These are phyloP conservation scores for Quercus suber DNA, from an alignment of 306 rosid species.

Conservation along the genomic window DNA sequence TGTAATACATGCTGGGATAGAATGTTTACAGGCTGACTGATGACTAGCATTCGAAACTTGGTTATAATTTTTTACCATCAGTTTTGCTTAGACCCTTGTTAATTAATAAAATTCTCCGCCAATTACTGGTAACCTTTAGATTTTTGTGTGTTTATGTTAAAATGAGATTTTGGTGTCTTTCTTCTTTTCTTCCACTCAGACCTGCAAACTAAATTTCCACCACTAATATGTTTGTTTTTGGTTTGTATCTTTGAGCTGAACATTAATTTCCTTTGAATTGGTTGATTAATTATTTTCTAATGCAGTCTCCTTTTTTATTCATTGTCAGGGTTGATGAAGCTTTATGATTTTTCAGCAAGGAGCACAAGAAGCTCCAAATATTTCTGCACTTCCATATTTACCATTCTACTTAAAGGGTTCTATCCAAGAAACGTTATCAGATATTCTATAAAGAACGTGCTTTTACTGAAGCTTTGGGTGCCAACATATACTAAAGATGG, in stretches of 20 bases:
- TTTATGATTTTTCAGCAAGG: constrained; percentile 53
- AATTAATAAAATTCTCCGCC: not conserved
- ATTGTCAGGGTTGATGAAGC: constrained; percentile 78
- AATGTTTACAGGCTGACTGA: too few species aligned
- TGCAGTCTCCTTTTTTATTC: constrained; percentile 5
- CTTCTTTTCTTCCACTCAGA: not conserved
- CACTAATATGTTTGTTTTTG: not conserved
- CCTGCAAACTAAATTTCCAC: not conserved
- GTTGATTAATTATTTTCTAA: not conserved
- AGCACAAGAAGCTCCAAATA: constrained; percentile 73
- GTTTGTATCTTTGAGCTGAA: not conserved
- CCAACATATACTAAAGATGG: constrained; percentile 46
- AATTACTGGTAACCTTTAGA: not conserved
- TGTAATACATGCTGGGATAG: too few species aligned
- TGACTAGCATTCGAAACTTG: not conserved
- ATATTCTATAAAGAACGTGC: constrained; percentile 39
- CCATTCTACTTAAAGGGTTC: constrained; percentile 68
- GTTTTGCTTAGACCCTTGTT: not conserved
- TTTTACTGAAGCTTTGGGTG: constrained; percentile 23
- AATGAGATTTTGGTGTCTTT: not conserved
- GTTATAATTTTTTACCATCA: not conserved
- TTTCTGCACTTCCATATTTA: constrained; percentile 35
- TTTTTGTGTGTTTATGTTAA: not conserved
- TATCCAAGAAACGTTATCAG: constrained; percentile 89
- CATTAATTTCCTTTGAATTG: not conserved